These are phyloP conservation scores for Harringtonia lauricola DNA, from an alignment of 2,329 filamentous ascomycete species.

Conservation along the genomic window DNA sequence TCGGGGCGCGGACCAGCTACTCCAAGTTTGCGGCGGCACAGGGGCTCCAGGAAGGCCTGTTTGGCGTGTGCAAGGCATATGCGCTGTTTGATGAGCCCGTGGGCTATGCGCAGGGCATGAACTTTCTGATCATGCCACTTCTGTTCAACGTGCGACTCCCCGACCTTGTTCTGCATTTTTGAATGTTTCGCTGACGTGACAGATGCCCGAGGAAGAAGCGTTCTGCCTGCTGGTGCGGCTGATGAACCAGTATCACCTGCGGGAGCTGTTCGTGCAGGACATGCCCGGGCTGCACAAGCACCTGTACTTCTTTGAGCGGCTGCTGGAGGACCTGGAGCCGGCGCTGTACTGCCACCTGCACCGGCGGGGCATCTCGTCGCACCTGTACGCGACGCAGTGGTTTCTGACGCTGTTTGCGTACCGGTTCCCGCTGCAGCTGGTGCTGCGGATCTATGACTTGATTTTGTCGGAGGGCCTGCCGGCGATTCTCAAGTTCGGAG, in stretches of 20 bases:
- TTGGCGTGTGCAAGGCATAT: slow-evolving; percentile 95
- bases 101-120: slow-evolving; percentile 97
- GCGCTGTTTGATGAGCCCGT: slow-evolving; percentile 90
- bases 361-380: slow-evolving; percentile 74
- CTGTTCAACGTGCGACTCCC: slow-evolving; percentile 67
- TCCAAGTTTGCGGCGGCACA: slow-evolving; percentile 90
- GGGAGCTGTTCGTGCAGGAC: slow-evolving; percentile 86
- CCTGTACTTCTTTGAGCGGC: slow-evolving; percentile 87
- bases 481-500: slow-evolving; percentile 87
- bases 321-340: slow-evolving; percentile 89
- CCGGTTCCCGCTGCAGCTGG: slow-evolving; percentile 89
- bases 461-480: slow-evolving; percentile 89
- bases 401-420: slow-evolving; percentile 98
- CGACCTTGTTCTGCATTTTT: background rate
- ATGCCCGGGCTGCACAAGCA: slow-evolving; percentile 94
- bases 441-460: slow-evolving; percentile 91
- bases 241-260: slow-evolving; percentile 93
- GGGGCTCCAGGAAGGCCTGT: slow-evolving; percentile 85
- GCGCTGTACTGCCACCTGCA: slow-evolving; percentile 90
- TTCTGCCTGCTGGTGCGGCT: slow-evolving; percentile 86
- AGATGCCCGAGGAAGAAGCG: slow-evolving; percentile 96
- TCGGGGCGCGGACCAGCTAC: slow-evolving; percentile 88
- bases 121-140: slow-evolving; percentile 93
- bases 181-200: slow-evolving; percentile 1
- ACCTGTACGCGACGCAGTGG: slow-evolving; percentile 97